A percentile compares a stretch with the other conserved stretches of the same genome.
Conservation (phyloP, 805 yeast genomes). For the Schwanniomyces yamadae region DNA sequence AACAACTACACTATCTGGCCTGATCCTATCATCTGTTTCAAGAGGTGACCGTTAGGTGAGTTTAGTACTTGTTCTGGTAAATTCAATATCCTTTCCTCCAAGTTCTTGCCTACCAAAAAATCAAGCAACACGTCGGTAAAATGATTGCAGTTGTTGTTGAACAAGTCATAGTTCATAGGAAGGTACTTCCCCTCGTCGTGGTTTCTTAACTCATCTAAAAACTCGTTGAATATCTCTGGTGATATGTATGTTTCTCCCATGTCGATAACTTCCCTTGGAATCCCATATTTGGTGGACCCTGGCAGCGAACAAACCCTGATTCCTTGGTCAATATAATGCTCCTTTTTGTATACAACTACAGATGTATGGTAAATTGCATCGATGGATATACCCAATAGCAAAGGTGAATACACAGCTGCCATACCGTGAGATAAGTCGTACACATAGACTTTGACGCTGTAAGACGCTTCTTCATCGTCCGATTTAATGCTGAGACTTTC, state of each 20-base stretch:
- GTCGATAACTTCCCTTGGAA: slow-evolving; percentile 51
- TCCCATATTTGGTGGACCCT: slow-evolving; percentile 59
- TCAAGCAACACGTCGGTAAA: slow-evolving; percentile 58
- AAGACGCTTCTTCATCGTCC: slow-evolving; percentile 18
- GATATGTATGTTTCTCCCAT: slow-evolving; percentile 55
- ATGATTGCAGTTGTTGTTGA: slow-evolving; percentile 67
- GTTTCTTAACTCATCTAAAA: slow-evolving; percentile 45
- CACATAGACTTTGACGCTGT: slow-evolving; percentile 53
- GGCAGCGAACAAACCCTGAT: slow-evolving; percentile 42
- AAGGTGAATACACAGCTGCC: slow-evolving; percentile 50
- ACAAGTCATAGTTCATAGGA: slow-evolving; percentile 52
- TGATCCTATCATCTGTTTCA: slow-evolving; percentile 32
- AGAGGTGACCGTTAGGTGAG: slow-evolving; percentile 35
- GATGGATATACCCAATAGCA: slow-evolving; percentile 49
- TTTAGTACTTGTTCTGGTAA: slow-evolving; percentile 53
- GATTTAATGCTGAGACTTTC: too few relatives aligned
- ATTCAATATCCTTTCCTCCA: slow-evolving; percentile 52
- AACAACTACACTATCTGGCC: slow-evolving; percentile 2
- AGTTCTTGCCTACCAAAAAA: slow-evolving; percentile 53
- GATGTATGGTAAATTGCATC: slow-evolving; percentile 72
- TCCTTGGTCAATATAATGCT: slow-evolving; percentile 61
- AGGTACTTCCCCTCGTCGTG: slow-evolving; percentile 41
- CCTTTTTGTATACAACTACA: slow-evolving; percentile 52
- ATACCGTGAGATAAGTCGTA: slow-evolving; percentile 65
- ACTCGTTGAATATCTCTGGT: slow-evolving; percentile 53